Base-by-base conservation (phyloP, 169 alveolate species). In the Babesia divergens region DNA sequence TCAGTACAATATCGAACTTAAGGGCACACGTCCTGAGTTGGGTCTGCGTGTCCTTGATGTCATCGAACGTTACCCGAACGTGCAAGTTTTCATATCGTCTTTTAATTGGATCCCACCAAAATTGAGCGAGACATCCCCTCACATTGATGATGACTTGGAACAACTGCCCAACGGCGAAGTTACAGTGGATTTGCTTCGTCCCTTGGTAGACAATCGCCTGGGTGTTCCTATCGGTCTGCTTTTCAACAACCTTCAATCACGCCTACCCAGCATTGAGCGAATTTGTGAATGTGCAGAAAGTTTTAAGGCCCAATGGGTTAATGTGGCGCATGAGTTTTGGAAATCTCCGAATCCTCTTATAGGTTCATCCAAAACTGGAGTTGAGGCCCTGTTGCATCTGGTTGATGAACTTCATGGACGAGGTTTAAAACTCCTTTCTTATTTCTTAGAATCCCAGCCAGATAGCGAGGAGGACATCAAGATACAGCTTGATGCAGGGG, bases 21-120 rank as follows among this genome's bases (percentile, higher is more conserved):
- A 79, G 70, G 87, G 87, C 9, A n/a, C 59, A 20, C 22, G 38
- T 40, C 47, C 31, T 6, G 67, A 79, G 37, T 5, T 79, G 40
- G 74, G 79, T 14, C 60, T 16, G 2, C 69, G 58, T 9, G 87
- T 79, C 20, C 60, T 79, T n/a, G 68, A 79, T n/a, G 37, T 56
- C n/a, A 18, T 79, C 6, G 58, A 67, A 37, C 38, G 40, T 16
- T 51, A 68, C 54, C 58, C 42, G 20, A 35, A 65, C 35, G 14
- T 76, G 35, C 40, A 76, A 20, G 81, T 54, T 4, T 26, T 76
- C 13, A 76, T 76, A 1, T 76, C 85, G 31, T 66, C 85, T 13
- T 66, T 76, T 56, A 31, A 35, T 22, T 76, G 85, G 85, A 9
- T 65, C 24, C 81, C 85, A 13, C 85, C 85, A n/a, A 32, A 55